Evolutionary conservation across 768 basidiomycete genomes (phyloP).

Genomic region (Hebeloma cylindrosporum): DNA sequence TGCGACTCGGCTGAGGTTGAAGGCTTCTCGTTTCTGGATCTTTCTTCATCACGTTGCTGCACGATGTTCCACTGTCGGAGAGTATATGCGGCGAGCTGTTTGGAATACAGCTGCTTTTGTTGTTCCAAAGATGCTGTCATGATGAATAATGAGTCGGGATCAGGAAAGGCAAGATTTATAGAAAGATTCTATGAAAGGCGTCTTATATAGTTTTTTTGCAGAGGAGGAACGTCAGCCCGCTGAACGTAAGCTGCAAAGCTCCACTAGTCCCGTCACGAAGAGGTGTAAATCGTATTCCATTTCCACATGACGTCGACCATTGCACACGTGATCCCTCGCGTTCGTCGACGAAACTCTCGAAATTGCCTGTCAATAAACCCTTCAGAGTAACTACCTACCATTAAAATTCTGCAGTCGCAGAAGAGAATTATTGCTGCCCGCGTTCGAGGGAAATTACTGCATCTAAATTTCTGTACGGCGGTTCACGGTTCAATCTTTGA

Average conservation of each 20-base stretch:
- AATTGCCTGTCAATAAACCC: neutral
- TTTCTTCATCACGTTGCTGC: conserved; percentile 12
- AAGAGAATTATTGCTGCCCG: no score
- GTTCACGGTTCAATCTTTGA: no score
- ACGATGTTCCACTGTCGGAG: conserved; percentile 40
- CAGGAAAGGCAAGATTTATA: conserved; percentile 7
- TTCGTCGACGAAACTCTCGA: no score
- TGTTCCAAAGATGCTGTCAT: conserved; percentile 40
- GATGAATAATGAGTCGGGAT: conserved; percentile 1
- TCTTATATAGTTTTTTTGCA: conserved; percentile 19
- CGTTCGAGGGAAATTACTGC: no score
- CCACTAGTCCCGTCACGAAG: conserved; percentile 26
- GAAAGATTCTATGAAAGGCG: conserved; percentile 5
- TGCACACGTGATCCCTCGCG: conserved; percentile 20
- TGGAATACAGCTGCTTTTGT: conserved; percentile 38
- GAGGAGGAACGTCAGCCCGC: conserved; percentile 6
- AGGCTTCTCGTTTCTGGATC: conserved; percentile 1
- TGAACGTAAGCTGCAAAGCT: conserved; percentile 14
- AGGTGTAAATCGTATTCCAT: conserved; percentile 12
- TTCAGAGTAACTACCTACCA: no score
- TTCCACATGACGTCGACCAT: conserved; percentile 27
- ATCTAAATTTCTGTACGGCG: no score
- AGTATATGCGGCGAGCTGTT: conserved; percentile 42
- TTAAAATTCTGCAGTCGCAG: no score
- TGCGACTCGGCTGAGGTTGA: neutral